Base-by-base conservation (phyloP, 2,329 filamentous ascomycete species). In the Alternaria atra region DNA sequence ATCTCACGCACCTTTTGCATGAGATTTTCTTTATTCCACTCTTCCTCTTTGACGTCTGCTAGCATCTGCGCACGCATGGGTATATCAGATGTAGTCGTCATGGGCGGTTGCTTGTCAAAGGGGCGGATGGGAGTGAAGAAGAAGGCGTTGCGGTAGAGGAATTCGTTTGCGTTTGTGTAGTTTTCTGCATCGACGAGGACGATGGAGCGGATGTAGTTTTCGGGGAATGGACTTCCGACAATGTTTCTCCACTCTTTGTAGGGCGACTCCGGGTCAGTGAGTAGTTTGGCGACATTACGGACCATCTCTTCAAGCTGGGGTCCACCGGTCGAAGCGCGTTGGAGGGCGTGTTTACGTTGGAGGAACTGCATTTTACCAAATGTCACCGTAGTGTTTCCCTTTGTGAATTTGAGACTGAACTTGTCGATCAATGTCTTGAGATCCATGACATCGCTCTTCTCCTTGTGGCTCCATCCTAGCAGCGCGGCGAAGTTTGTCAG, bases 331-430 rank as follows among this genome's bases (percentile, higher is more conserved):
- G 81, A 70, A 37, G 83, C 82, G 52, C 81, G 82, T 6, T 80
- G 79, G 39, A 82, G 79, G n/a, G 84, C 85, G 73, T 94, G 92
- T 47, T 87, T 85, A 68, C 86, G 88, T 73, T 97, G 92, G 50
- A 98, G 85, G 76, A 89, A 92, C 69, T 87, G 86, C 15, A 98
- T 85, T 75, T 98, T 99, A 50, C 89, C 87, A 52, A 90, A 86
- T 20, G 91, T 89, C 17, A 97, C 92, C 13, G 91, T 90, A 6
- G 94, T 92, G 76, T 97, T 94, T 9, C 94, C 94, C 70, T 91
- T 92, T 3, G 93, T 98, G 80, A 97, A 96, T 73, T 93, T 93
- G 66, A 97, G 84, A 46, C 89, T 88, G 75, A 97, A 94, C 86
- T 88, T 88, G 17, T 89, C 77, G 44, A 92, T 84, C 54, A 99